Evolutionary conservation across 2,329 filamentous ascomycete species (phyloP).

Genomic region (Phialemonium atrogriseum): DNA sequence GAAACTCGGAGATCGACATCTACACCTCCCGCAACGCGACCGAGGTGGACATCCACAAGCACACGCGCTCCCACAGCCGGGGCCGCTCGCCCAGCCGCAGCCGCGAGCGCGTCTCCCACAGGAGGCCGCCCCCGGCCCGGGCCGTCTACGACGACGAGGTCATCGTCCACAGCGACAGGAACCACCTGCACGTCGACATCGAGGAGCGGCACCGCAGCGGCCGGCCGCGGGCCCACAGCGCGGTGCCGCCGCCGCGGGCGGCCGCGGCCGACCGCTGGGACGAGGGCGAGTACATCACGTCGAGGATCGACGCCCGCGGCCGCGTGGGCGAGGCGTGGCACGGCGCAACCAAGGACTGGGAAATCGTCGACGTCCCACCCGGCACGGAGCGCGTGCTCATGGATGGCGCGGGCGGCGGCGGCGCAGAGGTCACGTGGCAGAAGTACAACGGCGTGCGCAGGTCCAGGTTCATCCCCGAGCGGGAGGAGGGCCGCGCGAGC

Average conservation of each 20-base stretch:
- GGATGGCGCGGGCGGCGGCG: constrained; percentile 69
- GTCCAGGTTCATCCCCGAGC: constrained; percentile 64
- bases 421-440: constrained; percentile 70
- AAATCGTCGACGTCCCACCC: constrained; percentile 75
- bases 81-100: constrained; percentile 30
- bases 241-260: constrained; percentile 31
- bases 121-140: constrained; percentile 26
- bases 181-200: constrained; percentile 37
- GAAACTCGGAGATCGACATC: constrained; percentile 55
- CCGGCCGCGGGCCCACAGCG: constrained; percentile 44
- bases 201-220: constrained; percentile 25
- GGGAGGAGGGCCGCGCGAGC: constrained; percentile 35
- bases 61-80: constrained; percentile 27
- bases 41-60: constrained; percentile 47
- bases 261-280: constrained; percentile 56
- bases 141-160: constrained; percentile 54
- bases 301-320: constrained; percentile 49
- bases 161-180: constrained; percentile 49
- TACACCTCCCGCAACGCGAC: constrained; percentile 44
- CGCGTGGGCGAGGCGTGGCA: constrained; percentile 66
- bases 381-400: constrained; percentile 76
- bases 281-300: constrained; percentile 56
- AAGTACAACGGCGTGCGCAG: constrained; percentile 70
- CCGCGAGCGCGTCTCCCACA: constrained; percentile 28
- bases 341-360: constrained; percentile 69